Conservation (phyloP, 495 filamentous ascomycete genomes). For the Bathelium albidoporum region DNA sequence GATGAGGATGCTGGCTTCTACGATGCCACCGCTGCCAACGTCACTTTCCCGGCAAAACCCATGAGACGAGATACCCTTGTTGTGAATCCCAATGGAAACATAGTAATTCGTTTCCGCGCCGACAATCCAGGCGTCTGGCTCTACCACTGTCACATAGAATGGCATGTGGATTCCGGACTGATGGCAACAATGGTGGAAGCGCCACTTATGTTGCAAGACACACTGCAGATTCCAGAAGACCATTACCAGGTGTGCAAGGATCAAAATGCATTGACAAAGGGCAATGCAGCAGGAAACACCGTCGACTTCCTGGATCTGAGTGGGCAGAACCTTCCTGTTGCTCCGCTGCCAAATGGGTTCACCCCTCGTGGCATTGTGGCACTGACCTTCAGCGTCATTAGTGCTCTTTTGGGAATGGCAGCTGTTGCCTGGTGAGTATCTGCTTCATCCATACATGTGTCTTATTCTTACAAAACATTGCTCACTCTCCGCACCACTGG, state of each 20-base stretch:
- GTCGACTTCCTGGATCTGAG: constrained; percentile 52
- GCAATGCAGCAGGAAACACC: constrained; percentile 70
- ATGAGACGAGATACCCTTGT: constrained; percentile 51
- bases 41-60: constrained; percentile 38
- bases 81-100: constrained; percentile 39
- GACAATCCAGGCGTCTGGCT: constrained; percentile 70
- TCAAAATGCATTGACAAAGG: constrained; percentile 37
- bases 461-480: background rate
- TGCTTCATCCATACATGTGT: background rate
- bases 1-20: constrained; percentile 39
- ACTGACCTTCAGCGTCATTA: constrained; percentile 55
- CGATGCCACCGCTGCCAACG: constrained; percentile 29
- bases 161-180: constrained; percentile 66
- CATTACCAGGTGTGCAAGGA: constrained; percentile 55
- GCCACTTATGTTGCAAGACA: constrained; percentile 51
- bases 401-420: constrained; percentile 61
- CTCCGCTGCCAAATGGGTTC: constrained; percentile 58
- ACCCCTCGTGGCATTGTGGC: constrained; percentile 46
- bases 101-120: constrained; percentile 38
- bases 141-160: constrained; percentile 77
- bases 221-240: constrained; percentile 49
- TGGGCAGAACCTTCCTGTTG: constrained; percentile 48
- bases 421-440: constrained; percentile 54
- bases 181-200: constrained; percentile 62
- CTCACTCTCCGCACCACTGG: background rate